These are phyloP conservation scores for Chlorencoelia australis DNA, from an alignment of 2,329 filamentous ascomycete genomes.

Conservation along the genomic window DNA sequence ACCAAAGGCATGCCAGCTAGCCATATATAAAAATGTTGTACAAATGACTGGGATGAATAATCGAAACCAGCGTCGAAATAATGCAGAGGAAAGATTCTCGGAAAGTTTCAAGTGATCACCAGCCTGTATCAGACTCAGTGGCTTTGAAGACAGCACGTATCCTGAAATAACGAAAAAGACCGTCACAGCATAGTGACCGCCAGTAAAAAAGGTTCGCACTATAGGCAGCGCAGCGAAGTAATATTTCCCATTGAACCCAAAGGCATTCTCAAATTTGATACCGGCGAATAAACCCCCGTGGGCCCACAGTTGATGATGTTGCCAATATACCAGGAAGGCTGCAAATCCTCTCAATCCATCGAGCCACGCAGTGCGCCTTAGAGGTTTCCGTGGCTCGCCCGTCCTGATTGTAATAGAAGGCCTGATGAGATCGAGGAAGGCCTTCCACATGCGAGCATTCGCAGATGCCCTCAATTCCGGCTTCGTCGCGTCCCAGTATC, in stretches of 20 bases:
- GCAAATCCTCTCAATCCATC: conserved; percentile 40
- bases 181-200: conserved; percentile 49
- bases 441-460: conserved; percentile 3
- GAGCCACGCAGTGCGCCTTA: conserved; percentile 25
- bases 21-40: conserved; percentile 31
- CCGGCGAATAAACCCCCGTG: conserved; percentile 19
- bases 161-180: conserved; percentile 41
- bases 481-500: conserved; percentile 3
- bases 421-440: conserved; percentile 4
- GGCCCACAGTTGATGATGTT: conserved; percentile 31
- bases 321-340: conserved; percentile 37
- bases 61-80: conserved; percentile 37
- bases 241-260: conserved; percentile 23
- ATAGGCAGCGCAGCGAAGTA: conserved; percentile 40
- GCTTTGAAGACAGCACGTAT: conserved; percentile 35
- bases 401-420: conserved; percentile 5
- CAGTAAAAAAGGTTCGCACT: conserved; percentile 48
- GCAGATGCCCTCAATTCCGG: too few relatives aligned
- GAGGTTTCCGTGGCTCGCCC: conserved; percentile 5
- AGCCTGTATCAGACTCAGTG: conserved; percentile 32
- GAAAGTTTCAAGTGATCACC: conserved; percentile 29
- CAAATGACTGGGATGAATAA: conserved; percentile 36
- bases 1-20: conserved; percentile 21
- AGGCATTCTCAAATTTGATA: conserved; percentile 21
- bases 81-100: conserved; percentile 34